phyloP scores from a whole-genome alignment of 306 rosid genomes.

The Cucumis melo region DNA sequence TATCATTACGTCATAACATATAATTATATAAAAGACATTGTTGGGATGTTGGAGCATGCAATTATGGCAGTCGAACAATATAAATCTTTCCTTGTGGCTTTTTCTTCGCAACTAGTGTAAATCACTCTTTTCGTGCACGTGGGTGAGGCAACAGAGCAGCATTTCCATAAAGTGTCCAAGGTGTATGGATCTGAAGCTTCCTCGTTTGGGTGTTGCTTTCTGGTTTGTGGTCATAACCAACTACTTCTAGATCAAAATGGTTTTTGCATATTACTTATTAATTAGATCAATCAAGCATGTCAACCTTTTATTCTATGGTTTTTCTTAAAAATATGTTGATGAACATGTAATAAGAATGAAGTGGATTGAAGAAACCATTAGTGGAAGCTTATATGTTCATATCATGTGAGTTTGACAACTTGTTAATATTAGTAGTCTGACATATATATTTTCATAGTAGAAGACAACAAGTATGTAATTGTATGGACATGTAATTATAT shows the following conservation, averaged over 20 bases:
- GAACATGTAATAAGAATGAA: background rate
- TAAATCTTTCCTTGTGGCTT: too few relatives aligned
- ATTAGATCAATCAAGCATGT: too few relatives aligned
- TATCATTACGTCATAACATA: too few relatives aligned
- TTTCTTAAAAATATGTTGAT: background rate
- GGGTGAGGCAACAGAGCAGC: too few relatives aligned
- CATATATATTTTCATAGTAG: background rate
- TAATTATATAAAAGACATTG: too few relatives aligned
- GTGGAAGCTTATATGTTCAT: background rate
- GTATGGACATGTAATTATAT: background rate
- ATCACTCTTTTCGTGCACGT: too few relatives aligned
- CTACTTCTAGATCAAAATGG: conserved; percentile 1
- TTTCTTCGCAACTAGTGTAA: too few relatives aligned
- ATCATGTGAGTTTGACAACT: background rate
- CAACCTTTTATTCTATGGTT: background rate
- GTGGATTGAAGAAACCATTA: background rate
- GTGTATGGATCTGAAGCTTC: conserved; percentile 81
- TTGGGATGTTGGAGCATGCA: too few relatives aligned
- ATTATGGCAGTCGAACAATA: too few relatives aligned
- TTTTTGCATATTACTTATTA: background rate
- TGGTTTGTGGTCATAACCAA: conserved; percentile 44
- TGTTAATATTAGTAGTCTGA: background rate
- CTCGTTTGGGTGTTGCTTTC: conserved; percentile 79
- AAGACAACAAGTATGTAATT: too few relatives aligned
- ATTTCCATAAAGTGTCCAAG: too few relatives aligned